phyloP scores from a whole-genome alignment of 2,329 filamentous ascomycete genomes.

The Phoma herbarum region DNA sequence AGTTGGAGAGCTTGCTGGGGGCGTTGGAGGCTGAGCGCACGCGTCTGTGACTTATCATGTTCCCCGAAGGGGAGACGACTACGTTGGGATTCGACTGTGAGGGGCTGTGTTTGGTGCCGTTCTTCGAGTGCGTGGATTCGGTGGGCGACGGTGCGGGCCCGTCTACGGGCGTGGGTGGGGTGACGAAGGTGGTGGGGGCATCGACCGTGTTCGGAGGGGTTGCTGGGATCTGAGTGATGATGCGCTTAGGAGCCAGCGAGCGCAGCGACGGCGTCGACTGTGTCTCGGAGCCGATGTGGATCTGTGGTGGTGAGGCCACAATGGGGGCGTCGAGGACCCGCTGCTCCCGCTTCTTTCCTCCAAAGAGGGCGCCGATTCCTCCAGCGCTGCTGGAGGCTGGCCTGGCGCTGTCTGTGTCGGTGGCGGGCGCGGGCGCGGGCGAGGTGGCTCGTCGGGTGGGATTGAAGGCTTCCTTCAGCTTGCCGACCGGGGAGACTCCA shows the following conservation, averaged over 20 bases:
- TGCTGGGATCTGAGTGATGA: slow-evolving; percentile 52
- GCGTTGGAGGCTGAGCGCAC: slow-evolving; percentile 64
- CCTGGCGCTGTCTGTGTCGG: slow-evolving; percentile 50
- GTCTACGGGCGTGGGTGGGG: slow-evolving; percentile 70
- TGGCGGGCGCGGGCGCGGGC: slow-evolving; percentile 36
- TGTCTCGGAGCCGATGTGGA: slow-evolving; percentile 45
- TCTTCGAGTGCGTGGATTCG: slow-evolving; percentile 39
- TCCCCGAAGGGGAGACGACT: slow-evolving; percentile 69
- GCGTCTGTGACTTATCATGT: slow-evolving; percentile 77
- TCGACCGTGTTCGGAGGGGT: slow-evolving; percentile 55
- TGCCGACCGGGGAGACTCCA: slow-evolving; percentile 74
- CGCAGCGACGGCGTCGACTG: slow-evolving; percentile 40
- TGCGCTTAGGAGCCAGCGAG: slow-evolving; percentile 39
- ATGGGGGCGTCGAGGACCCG: slow-evolving; percentile 42
- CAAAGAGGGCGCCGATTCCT: slow-evolving; percentile 55
- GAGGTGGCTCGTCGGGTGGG: slow-evolving; percentile 43
- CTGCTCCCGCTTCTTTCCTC: slow-evolving; percentile 47
- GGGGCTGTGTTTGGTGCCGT: slow-evolving; percentile 35
- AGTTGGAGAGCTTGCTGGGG: slow-evolving; percentile 89
- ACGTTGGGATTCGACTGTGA: slow-evolving; percentile 59
- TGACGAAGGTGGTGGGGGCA: slow-evolving; percentile 66
- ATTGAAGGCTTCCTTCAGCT: slow-evolving; percentile 75
- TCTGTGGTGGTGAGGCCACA: slow-evolving; percentile 42
- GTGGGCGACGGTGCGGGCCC: slow-evolving; percentile 47
- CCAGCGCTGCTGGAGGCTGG: slow-evolving; percentile 44